These are phyloP conservation scores for Cicer pinnatifidum DNA, from an alignment of 306 rosid species.

Conservation along the genomic window DNA sequence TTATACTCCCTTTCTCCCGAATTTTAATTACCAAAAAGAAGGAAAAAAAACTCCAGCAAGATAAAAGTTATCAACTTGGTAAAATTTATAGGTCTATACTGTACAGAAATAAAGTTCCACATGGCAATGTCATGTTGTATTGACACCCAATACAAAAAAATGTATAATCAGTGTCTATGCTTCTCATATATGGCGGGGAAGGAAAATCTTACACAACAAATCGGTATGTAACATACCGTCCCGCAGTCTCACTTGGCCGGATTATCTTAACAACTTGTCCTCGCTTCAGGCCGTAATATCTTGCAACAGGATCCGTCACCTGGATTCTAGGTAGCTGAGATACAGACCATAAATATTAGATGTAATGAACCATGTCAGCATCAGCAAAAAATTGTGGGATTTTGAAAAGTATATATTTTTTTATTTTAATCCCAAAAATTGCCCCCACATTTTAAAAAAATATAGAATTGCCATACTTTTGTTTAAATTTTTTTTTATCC, in stretches of 20 bases:
- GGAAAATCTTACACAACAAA: constrained; percentile 59
- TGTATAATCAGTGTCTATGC: background rate
- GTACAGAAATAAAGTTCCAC: background rate
- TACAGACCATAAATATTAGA: background rate
- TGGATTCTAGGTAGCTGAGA: constrained; percentile 83
- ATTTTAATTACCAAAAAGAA: too few species aligned
- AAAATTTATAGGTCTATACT: background rate
- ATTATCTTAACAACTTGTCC: constrained; percentile 90
- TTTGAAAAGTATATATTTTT: too few species aligned
- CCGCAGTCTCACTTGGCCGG: constrained; percentile 85
- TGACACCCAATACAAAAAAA: background rate
- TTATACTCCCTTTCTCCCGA: too few species aligned
- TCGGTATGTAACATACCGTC: constrained; percentile 79
- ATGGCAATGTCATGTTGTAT: background rate
- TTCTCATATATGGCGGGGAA: constrained; percentile 1
- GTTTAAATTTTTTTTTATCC: too few species aligned
- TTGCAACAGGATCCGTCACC: constrained; percentile 76
- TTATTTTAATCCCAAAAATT: too few species aligned
- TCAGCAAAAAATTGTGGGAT: background rate
- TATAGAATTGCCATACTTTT: too few species aligned
- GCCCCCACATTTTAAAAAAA: too few species aligned
- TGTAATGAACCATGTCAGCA: background rate
- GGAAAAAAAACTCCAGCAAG: too few species aligned
- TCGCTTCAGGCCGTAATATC: constrained; percentile 82
- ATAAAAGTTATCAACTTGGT: too few species aligned